Evolutionary conservation across 495 filamentous ascomycete species (phyloP), one percentile per base, ranked within the genome.

Genomic region (Podospora anserina): DNA sequence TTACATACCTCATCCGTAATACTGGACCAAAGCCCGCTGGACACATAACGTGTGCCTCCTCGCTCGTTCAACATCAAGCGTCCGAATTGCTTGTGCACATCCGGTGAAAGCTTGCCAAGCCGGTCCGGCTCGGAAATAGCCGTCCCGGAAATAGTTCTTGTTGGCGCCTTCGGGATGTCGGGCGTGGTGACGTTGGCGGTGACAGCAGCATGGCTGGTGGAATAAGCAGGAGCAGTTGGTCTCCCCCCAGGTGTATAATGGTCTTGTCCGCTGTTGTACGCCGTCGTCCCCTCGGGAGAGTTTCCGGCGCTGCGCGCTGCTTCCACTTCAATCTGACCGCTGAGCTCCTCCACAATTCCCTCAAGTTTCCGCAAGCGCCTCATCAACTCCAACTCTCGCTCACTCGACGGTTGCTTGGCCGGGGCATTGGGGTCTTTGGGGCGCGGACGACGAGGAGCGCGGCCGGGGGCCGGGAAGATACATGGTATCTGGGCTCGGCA

Each of bases 21-120:
- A 69, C 87, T 92, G n/a, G 90, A 88, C 94, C 93, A 97, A 63
- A 97, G 91, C 18, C 88, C 89, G 78, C 90, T 94, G 76, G 91
- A 94, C 68, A 97, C 89, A 79, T 97, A 97, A 74, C 92, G 84
- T 71, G 88, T 91, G 70, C 87, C 88, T 3, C 90, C 89, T 61
- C 87, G 85, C 72, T 96, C 91, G 68, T 91, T 92, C 60, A 97
- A 85, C 1, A 96, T 90, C 71, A 98, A 76, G 63, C 93, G 83
- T 44, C 94, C 94, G 72, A 96, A 89, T 68, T 91, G 87, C 70
- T 87, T 86, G 58, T 88, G 85, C 19, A 91, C 81, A 39, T 81
- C 82, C 18, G 77, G 75, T 5, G 75, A 68, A 5, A 70, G 74
- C 19, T 63, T 81, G 69, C 64, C 74, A 30, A 64, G 62, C 60